Evolutionary conservation across 148 eudicot species (phyloP), one percentile per base, ranked within the genome.

Genomic region (Vaccinium vitisidaea): DNA sequence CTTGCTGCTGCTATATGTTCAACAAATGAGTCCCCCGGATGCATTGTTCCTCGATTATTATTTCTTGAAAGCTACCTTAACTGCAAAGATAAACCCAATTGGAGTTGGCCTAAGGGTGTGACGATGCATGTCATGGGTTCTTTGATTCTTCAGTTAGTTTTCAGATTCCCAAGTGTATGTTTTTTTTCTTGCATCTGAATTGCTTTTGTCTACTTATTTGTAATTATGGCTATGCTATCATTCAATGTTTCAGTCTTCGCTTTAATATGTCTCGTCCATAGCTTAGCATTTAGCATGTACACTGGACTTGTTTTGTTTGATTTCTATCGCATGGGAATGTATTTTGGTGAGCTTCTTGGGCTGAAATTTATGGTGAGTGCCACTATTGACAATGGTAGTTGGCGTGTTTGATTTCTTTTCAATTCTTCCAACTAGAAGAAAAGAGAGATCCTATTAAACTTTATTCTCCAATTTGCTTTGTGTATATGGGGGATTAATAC

Each of bases 101-200:
- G 99, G 99, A 89, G 84, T 84, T 96, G 97, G 98, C 89, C 94
- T 49, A 88, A 88, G 86, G 93, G 92, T 54, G 87, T 65, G 84
- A 93, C 84, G 90, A 89, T 94, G 91, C 97, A 96, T 89, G 86
- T 90, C 70, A 90, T 96, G 90, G 99, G 99, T 32, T 91, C 98
- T 87, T 79, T 94, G 89, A 94, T 97, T 86, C 93, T 97, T 77
- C 99, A 97, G 87, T 86, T 90, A 18, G 81, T 97, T 70, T 93
- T 97, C 87, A 91, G 88, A 89, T 89, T 93, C 88, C 96, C 98
- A 56, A 91, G 89, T 82, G 99, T 95, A 95, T 56, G 98, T 89
- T 67, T 36, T 86, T 80, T 54, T 82, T 65, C 86, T 87, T 82
- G 23, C 55, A 74, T 83, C 65, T 83, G n/a, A 52, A 4, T 55